These are phyloP conservation scores for Fagopyrum esculentum DNA, from an alignment of 148 eudicot genomes.

Conservation along the genomic window DNA sequence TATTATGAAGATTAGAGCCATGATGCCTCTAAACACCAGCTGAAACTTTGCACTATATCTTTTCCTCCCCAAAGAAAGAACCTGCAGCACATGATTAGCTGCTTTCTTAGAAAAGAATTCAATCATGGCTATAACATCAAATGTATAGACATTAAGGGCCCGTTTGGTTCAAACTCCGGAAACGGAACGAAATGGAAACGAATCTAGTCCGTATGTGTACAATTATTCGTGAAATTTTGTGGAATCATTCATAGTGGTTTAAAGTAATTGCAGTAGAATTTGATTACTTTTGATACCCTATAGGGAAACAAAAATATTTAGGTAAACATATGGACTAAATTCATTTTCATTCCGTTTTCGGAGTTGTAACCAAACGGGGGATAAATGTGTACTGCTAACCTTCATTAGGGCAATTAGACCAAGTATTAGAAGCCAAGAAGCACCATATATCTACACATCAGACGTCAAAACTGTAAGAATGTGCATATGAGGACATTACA, in stretches of 20 bases:
- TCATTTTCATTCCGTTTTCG: no score
- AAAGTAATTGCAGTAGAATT: no score
- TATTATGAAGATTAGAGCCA: slow-evolving; percentile 38
- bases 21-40: slow-evolving; percentile 43
- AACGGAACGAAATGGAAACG: no score
- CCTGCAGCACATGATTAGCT: slow-evolving; percentile 23
- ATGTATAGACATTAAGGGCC: neutral
- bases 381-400: slow-evolving; percentile 26
- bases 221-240: no score
- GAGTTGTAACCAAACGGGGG: no score
- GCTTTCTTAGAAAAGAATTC: neutral
- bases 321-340: no score
- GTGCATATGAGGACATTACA: slow-evolving; percentile 2
- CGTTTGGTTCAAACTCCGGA: no score
- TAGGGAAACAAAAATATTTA: no score
- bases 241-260: no score
- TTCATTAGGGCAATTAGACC: slow-evolving; percentile 40
- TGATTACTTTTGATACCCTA: no score
- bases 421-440: slow-evolving; percentile 59
- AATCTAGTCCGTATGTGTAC: no score
- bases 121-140: neutral
- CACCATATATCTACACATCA: slow-evolving; percentile 50
- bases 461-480: slow-evolving; percentile 5
- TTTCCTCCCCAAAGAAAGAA: slow-evolving; percentile 38
- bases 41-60: slow-evolving; percentile 40